Evolutionary conservation across 208 protist species (phyloP).

Genomic region (Phytomonas sp.): DNA sequence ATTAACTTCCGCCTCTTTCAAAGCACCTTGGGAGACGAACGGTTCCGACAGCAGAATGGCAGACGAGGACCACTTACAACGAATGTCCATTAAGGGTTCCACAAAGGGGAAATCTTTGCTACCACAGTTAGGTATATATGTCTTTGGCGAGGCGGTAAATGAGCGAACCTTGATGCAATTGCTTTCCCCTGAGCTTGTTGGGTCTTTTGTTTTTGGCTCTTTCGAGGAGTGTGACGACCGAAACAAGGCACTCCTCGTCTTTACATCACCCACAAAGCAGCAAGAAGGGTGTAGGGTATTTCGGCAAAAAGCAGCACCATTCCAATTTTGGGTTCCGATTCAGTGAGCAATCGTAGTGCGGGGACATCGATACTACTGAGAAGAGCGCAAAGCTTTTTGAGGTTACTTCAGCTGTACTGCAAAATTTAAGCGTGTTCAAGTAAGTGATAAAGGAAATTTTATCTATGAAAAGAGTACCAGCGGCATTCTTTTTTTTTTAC

Average conservation of each 20-base stretch:
- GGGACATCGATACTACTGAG: no score
- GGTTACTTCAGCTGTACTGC: no score
- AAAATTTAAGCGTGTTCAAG: background rate
- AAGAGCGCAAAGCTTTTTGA: no score
- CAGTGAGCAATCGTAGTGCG: background rate
- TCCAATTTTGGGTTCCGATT: background rate
- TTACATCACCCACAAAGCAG: background rate
- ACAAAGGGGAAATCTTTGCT: background rate
- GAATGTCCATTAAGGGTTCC: background rate
- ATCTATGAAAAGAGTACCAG: background rate
- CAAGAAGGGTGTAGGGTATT: background rate
- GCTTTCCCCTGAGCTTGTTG: background rate
- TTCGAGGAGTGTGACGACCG: background rate
- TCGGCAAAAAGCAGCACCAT: background rate
- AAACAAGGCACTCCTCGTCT: background rate
- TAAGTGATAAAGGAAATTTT: background rate
- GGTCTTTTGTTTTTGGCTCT: background rate
- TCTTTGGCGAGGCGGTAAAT: background rate
- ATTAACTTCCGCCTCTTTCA: background rate
- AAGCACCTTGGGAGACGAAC: background rate
- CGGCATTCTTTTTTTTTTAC: background rate
- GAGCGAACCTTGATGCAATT: background rate
- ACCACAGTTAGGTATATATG: background rate
- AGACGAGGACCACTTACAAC: background rate
- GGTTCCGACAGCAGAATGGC: background rate